Evolutionary conservation across 2,329 filamentous ascomycete species (phyloP), one percentile per base, ranked within the genome.

Genomic region (Monosporascus sp.): DNA sequence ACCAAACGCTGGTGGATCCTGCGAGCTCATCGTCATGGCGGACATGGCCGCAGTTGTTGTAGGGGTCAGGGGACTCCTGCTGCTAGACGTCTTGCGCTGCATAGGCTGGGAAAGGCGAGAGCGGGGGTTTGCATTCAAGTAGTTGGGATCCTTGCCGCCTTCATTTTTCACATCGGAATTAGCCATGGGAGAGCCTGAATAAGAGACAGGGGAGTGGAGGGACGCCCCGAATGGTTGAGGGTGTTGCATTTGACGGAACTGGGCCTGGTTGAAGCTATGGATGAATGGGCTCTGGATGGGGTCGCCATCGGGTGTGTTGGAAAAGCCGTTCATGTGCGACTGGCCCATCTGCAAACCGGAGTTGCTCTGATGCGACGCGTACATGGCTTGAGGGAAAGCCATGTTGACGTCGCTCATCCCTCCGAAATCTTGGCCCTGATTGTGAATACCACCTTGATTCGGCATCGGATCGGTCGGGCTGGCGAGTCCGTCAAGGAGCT

Each of bases 271-370:
- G 74, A 92, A 94, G 65, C 81, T 85, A 61, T 88, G 83, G 42
- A 89, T 81, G 65, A 91, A 97, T 0, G 93, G 93, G 63, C 91
- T 97, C 65, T 95, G 89, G 55, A 96, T 93, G 6, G 93, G 91
- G 50, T 90, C 88, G 50, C 90, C 90, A 56, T 97, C 93, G 3
- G 93, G 92, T 2, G 92, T 96, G 68, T 89, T 90, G 20, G 93
- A 96, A 71, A 88, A 97, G 56, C 90, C 84, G 65, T 88, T 87
- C 65, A 90, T 84, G 53, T 88, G 85, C 47, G 80, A 75, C 55
- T 85, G 82, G 58, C 89, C 85, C 62, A 86, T 81, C 54, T 84
- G 80, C 38, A 87, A 70, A 36, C 76, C 72, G 53, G 74, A 66
- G 54, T 76, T 78, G 49, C 73, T 77, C 54, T 86, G 84, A 53